A percentile compares a stretch with the other conserved stretches of the same genome.
phyloP scores from a whole-genome alignment of 495 filamentous ascomycete genomes.

The Podospora sp. region DNA sequence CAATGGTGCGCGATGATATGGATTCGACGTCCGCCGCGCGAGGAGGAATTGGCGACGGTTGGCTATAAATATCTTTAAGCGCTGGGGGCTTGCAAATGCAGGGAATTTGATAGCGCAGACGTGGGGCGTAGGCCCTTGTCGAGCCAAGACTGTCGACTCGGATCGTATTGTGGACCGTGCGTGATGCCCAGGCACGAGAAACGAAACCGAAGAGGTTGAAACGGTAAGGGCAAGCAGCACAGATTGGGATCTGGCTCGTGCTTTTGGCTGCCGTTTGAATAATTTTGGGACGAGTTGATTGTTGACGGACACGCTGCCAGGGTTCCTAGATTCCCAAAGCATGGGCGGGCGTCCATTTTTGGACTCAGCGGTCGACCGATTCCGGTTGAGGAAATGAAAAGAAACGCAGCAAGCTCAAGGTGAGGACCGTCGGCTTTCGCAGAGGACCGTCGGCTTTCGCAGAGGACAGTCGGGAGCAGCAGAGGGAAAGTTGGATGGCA shows the following conservation, averaged over 20 bases:
- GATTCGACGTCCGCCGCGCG: background rate
- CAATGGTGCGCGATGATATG: conserved; percentile 3
- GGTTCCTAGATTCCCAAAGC: background rate
- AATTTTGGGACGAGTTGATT: background rate
- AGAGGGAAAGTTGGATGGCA: background rate
- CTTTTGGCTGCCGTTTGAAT: background rate
- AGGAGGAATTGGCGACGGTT: background rate
- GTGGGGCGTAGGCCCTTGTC: background rate
- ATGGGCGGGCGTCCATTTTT: background rate
- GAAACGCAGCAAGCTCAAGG: background rate
- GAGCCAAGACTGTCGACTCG: background rate
- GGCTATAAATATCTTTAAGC: conserved; percentile 23
- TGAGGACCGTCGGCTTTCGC: background rate
- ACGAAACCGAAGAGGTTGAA: background rate
- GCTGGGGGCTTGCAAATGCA: conserved; percentile 20
- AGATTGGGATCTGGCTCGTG: background rate
- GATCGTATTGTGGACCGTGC: conserved; percentile 4
- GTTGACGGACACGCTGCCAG: background rate
- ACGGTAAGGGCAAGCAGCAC: background rate
- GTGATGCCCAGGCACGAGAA: background rate
- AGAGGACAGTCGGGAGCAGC: background rate
- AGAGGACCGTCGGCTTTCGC: background rate
- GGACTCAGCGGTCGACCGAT: background rate
- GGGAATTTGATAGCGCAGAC: conserved; percentile 16
- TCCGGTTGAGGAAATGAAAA: background rate